Evolutionary conservation across 805 yeast species (phyloP).

Genomic region (Cyberlindnera lachancei): DNA sequence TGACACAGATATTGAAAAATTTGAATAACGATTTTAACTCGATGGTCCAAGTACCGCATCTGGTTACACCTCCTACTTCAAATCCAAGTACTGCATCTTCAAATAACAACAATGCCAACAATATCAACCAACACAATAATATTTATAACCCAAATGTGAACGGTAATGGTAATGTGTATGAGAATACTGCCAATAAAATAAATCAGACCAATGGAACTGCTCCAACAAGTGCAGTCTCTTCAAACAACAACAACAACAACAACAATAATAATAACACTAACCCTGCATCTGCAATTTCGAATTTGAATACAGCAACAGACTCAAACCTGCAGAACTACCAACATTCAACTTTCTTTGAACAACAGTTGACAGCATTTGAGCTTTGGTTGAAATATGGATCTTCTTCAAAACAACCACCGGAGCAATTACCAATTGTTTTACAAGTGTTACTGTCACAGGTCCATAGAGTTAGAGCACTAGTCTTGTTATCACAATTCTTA

Average conservation of each 20-base stretch:
- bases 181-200: no score
- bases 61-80: slow-evolving; percentile 1
- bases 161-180: no score
- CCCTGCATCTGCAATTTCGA: not conserved
- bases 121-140: no score
- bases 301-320: slow-evolving; percentile 2
- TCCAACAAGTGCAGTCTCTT: no score
- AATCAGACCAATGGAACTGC: no score
- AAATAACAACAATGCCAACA: not conserved
- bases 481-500: slow-evolving; percentile 72
- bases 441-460: slow-evolving; percentile 92
- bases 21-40: slow-evolving; percentile 20
- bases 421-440: slow-evolving; percentile 87
- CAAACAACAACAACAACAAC: not conserved
- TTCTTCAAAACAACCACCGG: slow-evolving; percentile 80
- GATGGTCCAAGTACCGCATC: not conserved
- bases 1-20: slow-evolving; percentile 56
- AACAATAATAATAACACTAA: not conserved
- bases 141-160: not conserved
- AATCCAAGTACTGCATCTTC: not conserved
- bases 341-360: slow-evolving; percentile 92
- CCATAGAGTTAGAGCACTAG: slow-evolving; percentile 84
- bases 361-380: slow-evolving; percentile 92
- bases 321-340: slow-evolving; percentile 48
- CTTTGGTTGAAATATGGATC: slow-evolving; percentile 92